Evolutionary conservation across 73 alveolate genomes (phyloP), one percentile per base, ranked within the genome.

Genomic region (Blepharisma japonicum): DNA sequence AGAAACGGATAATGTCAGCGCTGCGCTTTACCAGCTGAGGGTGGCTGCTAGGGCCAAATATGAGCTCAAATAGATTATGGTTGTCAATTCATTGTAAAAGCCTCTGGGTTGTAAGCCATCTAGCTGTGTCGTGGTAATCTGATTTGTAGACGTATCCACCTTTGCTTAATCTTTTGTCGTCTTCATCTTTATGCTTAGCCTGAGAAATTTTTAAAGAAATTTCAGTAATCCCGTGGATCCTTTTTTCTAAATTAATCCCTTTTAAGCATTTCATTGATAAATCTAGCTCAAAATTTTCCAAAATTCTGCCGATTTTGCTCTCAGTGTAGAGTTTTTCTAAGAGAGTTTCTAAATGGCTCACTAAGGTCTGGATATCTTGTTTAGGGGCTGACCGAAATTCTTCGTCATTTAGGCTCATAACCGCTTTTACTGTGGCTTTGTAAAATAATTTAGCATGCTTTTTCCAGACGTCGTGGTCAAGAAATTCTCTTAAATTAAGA

Each of bases 141-240:
- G 18, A 14, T 25, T 61, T 61, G 5, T 61, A 61, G 2, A 61
- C 48, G 5, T 25, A 61, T 2, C 14, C 14, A 8, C 74, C 74
- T 25, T 25, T 61, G 23, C 74, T 61, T 61, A n/a, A 9, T 45
- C 42, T 70, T n/a, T 70, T 45, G 27, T 70, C n/a, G 20, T 70
- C 68, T 45, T 70, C 80, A 5, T 70, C 56, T 14, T 9, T 7
- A 5, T 70, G n/a, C 25, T 70, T 70, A n/a, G 80, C 56, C 6
- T 70, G 66, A 5, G 71, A 11, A 39, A 70, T 47, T 70, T 70
- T 47, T 14, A 7, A 14, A 70, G 46, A 72, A 70, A 70, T 70
- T 45, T 70, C 66, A 14, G 56, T 70, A 39, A 70, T 39, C 66
- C 80, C 80, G 20, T 70, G 20, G n/a, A 70, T 70, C n/a, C 80